These are phyloP conservation scores for Helianthus annuus DNA, from an alignment of 129 eudicot species.

Conservation along the genomic window HanXRQr2.0-SUNRISE NC_035449.2:29734797-29735296, in stretches of 20 bases:
- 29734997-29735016: too few species aligned
- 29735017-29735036: background rate
- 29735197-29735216: background rate
- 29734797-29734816: constrained; percentile 69
- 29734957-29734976: background rate
- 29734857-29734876: constrained; percentile 59
- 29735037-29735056: constrained; percentile 67
- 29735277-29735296: too few species aligned
- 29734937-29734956: constrained; percentile 49
- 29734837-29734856: constrained; percentile 73
- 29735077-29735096: constrained; percentile 80
- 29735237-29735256: too few species aligned
- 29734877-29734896: constrained; percentile 72
- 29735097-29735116: constrained; percentile 61
- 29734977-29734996: background rate
- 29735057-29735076: constrained; percentile 77
- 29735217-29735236: too few species aligned
- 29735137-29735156: constrained; percentile 56
- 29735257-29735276: too few species aligned
- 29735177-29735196: background rate
- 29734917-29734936: constrained; percentile 59
- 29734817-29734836: constrained; percentile 49
- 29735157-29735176: constrained; percentile 82
- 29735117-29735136: constrained; percentile 87
- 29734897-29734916: constrained; percentile 71